A percentile compares a stretch with the other conserved stretches of the same genome.
Conservation (phyloP, 2,329 filamentous ascomycete genomes). For the Scopulariopsis brevicaulis region DNA sequence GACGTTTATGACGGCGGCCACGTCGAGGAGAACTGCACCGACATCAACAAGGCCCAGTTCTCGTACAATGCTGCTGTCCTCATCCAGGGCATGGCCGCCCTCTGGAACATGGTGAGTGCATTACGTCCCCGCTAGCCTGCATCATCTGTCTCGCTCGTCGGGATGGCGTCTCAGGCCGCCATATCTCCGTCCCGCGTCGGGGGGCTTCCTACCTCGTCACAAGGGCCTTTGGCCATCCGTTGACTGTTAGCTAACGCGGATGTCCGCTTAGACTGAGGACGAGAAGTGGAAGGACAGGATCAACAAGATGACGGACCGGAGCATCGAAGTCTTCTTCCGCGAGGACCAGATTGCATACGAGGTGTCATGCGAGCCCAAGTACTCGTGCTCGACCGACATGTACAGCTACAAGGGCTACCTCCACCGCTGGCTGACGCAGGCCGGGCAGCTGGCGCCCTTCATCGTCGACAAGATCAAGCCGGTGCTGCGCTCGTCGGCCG, state of each 20-base stretch:
- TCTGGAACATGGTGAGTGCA: constrained; percentile 39
- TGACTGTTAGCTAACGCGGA: constrained; percentile 7
- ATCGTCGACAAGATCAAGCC: constrained; percentile 36
- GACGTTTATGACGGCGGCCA: constrained; percentile 48
- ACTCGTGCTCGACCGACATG: constrained; percentile 51
- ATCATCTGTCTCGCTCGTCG: not conserved
- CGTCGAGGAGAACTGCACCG: constrained; percentile 36
- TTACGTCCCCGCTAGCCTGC: too few species aligned
- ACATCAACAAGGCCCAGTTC: constrained; percentile 40
- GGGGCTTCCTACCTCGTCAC: constrained; percentile 3
- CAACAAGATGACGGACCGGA: constrained; percentile 34
- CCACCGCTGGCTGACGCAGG: constrained; percentile 41
- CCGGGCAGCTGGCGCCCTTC: constrained; percentile 42
- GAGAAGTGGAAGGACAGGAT: constrained; percentile 40
- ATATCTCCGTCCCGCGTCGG: not conserved
- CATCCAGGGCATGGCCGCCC: constrained; percentile 41
- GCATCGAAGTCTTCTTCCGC: constrained; percentile 34
- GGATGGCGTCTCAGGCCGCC: not conserved
- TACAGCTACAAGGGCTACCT: constrained; percentile 52
- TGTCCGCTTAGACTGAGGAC: constrained; percentile 9
- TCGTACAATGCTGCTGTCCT: constrained; percentile 43
- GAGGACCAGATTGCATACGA: constrained; percentile 46
- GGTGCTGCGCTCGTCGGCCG: constrained; percentile 37
- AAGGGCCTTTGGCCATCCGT: constrained; percentile 18
- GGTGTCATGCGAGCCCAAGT: constrained; percentile 43